Percentiles rank a stretch among this genome's conserved stretches.
phyloP scores from a whole-genome alignment of 73 alveolate genomes.

The Paramecium primaurelia region DNA sequence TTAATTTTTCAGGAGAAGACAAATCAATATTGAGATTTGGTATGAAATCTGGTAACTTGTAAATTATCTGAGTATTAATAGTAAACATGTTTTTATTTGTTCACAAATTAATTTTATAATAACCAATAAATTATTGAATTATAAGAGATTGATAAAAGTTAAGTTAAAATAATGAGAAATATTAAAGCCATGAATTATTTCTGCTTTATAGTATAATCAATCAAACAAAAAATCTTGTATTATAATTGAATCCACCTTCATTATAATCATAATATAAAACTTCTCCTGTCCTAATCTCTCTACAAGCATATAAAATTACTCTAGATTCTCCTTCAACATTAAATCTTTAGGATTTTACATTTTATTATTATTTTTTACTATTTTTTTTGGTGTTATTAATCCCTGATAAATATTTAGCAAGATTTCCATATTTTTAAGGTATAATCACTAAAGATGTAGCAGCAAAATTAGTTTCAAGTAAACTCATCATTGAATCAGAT shows the following conservation, averaged over 20 bases:
- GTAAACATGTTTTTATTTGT: neutral
- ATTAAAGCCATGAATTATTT: neutral
- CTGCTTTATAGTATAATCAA: conserved; percentile 10
- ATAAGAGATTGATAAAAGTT: conserved; percentile 46
- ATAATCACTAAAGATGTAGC: conserved; percentile 81
- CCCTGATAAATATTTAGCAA: conserved; percentile 88
- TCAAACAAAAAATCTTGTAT: conserved; percentile 77
- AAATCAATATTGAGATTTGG: conserved; percentile 27
- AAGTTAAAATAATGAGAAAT: neutral
- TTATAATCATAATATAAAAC: conserved; percentile 84
- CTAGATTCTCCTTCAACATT: conserved; percentile 85
- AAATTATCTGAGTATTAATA: neutral
- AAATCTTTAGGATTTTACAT: conserved; percentile 82
- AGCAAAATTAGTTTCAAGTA: conserved; percentile 76
- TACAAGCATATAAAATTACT: conserved; percentile 76
- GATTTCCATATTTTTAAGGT: conserved; percentile 85
- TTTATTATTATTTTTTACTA: conserved; percentile 68
- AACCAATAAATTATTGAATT: conserved; percentile 63
- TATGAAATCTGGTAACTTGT: neutral
- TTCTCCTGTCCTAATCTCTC: conserved; percentile 84
- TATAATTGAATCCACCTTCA: conserved; percentile 86
- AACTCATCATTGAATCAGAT: conserved; percentile 90
- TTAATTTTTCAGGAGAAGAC: neutral
- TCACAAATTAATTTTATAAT: conserved; percentile 45
- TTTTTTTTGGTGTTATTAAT: conserved; percentile 75